Evolutionary conservation across 768 basidiomycete genomes (phyloP).

Genomic region (Tricholoma saponaceum): DNA sequence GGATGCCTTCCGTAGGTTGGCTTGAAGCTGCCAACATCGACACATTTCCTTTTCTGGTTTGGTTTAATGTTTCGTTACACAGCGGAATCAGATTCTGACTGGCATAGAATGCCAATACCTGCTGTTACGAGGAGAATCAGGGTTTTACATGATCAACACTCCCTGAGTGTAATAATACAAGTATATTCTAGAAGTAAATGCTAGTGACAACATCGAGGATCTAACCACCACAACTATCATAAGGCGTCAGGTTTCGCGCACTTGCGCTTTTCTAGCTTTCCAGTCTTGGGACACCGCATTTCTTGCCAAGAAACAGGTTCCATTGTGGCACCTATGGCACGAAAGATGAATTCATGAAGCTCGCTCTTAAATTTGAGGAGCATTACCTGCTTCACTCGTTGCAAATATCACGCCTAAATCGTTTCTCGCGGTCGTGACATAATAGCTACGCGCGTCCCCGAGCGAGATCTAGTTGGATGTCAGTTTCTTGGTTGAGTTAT

Average conservation of each 20-base stretch:
- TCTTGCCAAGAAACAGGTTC: slow-evolving; percentile 87
- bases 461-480: slow-evolving; percentile 68
- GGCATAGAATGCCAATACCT: too few species aligned
- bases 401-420: slow-evolving; percentile 91
- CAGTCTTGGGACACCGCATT: slow-evolving; percentile 85
- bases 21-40: slow-evolving; percentile 6
- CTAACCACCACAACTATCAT: slow-evolving; percentile 20
- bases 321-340: slow-evolving; percentile 64
- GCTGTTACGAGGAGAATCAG: too few species aligned
- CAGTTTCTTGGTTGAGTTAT: neutral
- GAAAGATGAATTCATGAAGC: slow-evolving; percentile 1
- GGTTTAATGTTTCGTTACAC: neutral
- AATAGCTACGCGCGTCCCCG: slow-evolving; percentile 89
- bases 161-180: too few species aligned
- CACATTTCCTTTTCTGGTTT: slow-evolving; percentile 2
- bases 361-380: neutral
- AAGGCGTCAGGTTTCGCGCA: slow-evolving; percentile 79
- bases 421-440: slow-evolving; percentile 86
- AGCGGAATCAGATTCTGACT: too few species aligned
- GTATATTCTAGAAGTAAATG: neutral
- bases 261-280: slow-evolving; percentile 75
- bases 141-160: too few species aligned
- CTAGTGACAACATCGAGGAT: neutral
- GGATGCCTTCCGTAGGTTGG: slow-evolving; percentile 4
- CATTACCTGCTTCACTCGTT: slow-evolving; percentile 76